These are phyloP conservation scores for Nannochloropsis gaditana DNA, from an alignment of 108 stramenopile genomes.

Conservation along the genomic window DNA sequence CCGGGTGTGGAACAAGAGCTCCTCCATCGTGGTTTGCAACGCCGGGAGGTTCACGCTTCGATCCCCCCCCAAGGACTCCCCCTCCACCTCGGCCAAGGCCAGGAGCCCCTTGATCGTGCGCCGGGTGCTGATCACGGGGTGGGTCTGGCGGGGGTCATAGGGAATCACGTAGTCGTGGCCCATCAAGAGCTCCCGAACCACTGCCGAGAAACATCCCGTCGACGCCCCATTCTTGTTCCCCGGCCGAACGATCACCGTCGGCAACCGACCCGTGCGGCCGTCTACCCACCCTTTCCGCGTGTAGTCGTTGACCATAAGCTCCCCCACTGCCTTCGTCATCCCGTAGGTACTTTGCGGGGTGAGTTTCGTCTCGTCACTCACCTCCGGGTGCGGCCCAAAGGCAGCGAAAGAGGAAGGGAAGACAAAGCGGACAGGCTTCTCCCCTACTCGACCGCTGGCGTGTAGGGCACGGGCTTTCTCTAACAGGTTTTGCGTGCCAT, in stretches of 20 bases:
- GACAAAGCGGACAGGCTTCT: conserved; percentile 36
- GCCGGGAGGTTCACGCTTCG: background rate
- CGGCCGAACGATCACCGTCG: conserved; percentile 40
- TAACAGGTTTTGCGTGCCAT: background rate
- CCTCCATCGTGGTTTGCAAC: conserved; percentile 8
- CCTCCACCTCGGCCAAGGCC: conserved; percentile 7
- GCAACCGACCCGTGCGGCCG: conserved; percentile 36
- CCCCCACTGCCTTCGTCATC: conserved; percentile 41
- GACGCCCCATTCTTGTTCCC: conserved; percentile 39
- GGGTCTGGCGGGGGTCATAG: background rate
- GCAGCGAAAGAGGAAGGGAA: conserved; percentile 46
- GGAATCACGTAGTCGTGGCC: conserved; percentile 20
- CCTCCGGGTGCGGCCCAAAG: conserved; percentile 31
- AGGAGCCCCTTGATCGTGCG: background rate
- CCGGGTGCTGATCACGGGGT: background rate
- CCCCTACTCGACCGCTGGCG: conserved; percentile 26
- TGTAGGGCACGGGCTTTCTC: conserved; percentile 29
- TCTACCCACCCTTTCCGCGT: conserved; percentile 42
- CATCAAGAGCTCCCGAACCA: conserved; percentile 31
- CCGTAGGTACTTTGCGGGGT: conserved; percentile 39
- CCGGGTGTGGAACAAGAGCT: background rate
- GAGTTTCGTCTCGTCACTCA: conserved; percentile 35
- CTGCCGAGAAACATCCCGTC: conserved; percentile 44
- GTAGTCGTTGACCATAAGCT: conserved; percentile 43
- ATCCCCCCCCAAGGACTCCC: background rate